Evolutionary conservation across 177 flowering plant genomes (phyloP), one percentile per base, ranked within the genome.

Genomic region (Vitis hybrid): DNA sequence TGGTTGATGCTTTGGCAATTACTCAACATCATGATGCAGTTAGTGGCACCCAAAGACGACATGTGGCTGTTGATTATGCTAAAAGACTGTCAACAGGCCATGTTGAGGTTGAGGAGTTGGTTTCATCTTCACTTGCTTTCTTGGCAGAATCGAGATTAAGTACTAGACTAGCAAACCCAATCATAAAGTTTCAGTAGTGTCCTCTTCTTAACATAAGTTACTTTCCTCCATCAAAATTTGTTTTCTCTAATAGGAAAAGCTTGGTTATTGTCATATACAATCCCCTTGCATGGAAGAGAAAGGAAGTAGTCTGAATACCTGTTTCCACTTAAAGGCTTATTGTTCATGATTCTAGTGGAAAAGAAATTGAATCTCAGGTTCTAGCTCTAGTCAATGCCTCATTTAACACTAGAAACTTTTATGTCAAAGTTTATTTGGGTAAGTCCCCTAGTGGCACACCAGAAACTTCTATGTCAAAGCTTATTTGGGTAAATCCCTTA

Each of bases 1-100:
- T 95, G 56, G 98, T 87, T 50, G 94, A 95, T 84, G 99, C 99
- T 72, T 72, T 95, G 76, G 96, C 91, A 65, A 80, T 95, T 71
- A 96, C 92, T 72, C 99, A 95, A 73, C 99, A 95, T 83, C 99
- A 95, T 80, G 99, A 95, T 88, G 99, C 94, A 61, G 96, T 95
- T 72, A 86, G 86, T 82, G 98, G 99, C 20, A 95, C 99, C 20
- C 77, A 79, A 75, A 84, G 89, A 81, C 94, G 89, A 70, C 98
- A 95, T 81, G 99, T 95, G 66, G 97, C 99, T 56, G 75, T 87
- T 84, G 98, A 95, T 83, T 95, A 95, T 85, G 88, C 96, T 51
- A 84, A 83, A 70, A 82, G 98, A 66, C 74, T 95, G 19, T 85
- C 87, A 39, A 90, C 85, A 3, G 97, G 98, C 19, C 87, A 89